Base-by-base conservation (phyloP, 352 stramenopile genomes). In the Pythium phragmiticola region DNA sequence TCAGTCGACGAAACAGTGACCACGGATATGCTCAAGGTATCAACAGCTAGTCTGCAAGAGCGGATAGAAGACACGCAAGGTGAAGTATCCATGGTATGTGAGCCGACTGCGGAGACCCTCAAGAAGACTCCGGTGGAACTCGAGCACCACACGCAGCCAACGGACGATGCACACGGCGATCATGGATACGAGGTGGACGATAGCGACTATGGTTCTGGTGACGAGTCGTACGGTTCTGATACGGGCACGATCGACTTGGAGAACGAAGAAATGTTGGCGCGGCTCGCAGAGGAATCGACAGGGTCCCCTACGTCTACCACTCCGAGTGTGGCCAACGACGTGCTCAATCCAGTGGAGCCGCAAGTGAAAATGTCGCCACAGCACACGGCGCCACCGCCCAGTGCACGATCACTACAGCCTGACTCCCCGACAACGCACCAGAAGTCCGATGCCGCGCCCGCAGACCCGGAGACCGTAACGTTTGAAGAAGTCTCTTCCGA, bases 401-500 rank as follows among this genome's bases (percentile, higher is more conserved):
- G 47, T 9, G 16, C 55, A 19, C 55, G 55, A 14, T 42, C 42
- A 26, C 33, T 61, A 7, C 13, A 55, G 0, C 23, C 48, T 3
- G 48, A 55, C 0, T 55, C 48, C 1, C 39, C 34, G n/a, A 17
- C 11, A 16, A 26, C 48, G 8, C 17, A 47, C n/a, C 3, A 46
- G 16, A 30, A 30, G 26, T 30, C 26, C 3, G 26, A 30, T 30
- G n/a, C 43, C 30, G 43, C n/a, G 42, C 28, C 49, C 4, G 59
- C 55, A 6, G 57, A 70, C 16, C 16, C 51, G 0, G 50, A 57
- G 17, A 70, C 63, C 0, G 57, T 70, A 2, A 30, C 55, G 7
- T 63, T 71, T 33, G 64, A 71, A 6, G 58, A 66, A 8, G 50
- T 71, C 7, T 46, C 36, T 7, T 71, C 64, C 7, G 64, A 71